Conservation (phyloP, 441 rosid species). For the Erodium trifolium region DNA sequence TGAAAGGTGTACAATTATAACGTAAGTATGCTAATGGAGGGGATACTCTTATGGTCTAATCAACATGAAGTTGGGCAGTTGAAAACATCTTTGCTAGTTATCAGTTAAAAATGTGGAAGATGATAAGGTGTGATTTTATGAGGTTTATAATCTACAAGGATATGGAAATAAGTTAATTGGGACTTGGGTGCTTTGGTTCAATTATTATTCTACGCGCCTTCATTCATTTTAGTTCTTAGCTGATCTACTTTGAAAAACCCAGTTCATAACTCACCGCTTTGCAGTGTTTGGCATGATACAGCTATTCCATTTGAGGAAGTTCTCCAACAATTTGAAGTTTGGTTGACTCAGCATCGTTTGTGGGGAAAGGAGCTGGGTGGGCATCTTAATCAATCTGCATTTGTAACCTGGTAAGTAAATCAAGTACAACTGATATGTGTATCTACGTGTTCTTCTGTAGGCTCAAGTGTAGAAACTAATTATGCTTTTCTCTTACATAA, state of each 20-base stretch:
- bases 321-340: conserved; percentile 68
- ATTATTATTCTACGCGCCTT: not conserved
- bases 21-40: not conserved
- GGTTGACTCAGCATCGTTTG: conserved; percentile 58
- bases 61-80: not conserved
- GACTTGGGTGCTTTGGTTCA: not conserved
- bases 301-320: conserved; percentile 74
- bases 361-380: conserved; percentile 51
- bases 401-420: conserved; percentile 72
- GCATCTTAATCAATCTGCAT: conserved; percentile 62
- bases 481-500: not conserved
- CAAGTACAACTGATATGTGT: not conserved
- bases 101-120: not conserved
- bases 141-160: not conserved
- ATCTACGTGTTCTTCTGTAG: not conserved
- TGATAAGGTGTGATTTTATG: not conserved
- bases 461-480: not conserved
- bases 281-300: conserved; percentile 95
- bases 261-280: conserved; percentile 17
- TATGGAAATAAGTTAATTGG: not conserved
- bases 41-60: not conserved
- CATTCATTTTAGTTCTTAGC: not conserved
- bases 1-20: not conserved
- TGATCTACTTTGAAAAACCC: not conserved
- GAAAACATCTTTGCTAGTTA: not conserved